Evolutionary conservation across 164 flowering plant species (phyloP), one percentile per base, ranked within the genome.

Genomic region (Kingdonia uniflora): DNA sequence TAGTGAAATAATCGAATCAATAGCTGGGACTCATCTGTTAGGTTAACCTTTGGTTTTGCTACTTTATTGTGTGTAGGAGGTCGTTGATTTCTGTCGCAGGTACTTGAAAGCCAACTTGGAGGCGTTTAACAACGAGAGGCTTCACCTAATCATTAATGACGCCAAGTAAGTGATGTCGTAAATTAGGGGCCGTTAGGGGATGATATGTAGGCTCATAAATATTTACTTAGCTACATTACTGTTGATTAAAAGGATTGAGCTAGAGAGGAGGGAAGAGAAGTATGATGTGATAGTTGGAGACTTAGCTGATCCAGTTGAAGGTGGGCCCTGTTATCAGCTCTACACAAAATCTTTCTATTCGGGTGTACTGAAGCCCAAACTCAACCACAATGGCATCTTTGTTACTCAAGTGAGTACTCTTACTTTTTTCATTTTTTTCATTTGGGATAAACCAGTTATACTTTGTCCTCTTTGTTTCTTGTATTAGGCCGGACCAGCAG

Each of bases 401-500:
- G 88, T 90, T 17, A 90, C 97, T 52, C 97, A 90, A 81, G 97
- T 84, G 16, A 40, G 59, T 25, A 17, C 17, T 42, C 1, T 6
- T 43, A 13, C 6, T 40, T 20, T 41, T 54, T 38, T 45, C 22
- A 1, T 20, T 25, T 7, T 14, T 42, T 45, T 1, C 1, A 37
- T 13, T 12, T 45, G 3, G 1, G 17, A n/a, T 8, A 21, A 29
- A 38, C 5, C 44, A 43, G 17, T 16, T 44, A 5, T 44, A 21
- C 16, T 16, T 44, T 16, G 2, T 11, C 33, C 21, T 2, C 15
- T 29, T 19, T 51, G n/a, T 20, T 38, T 21, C 6, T 3, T 29
- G 35, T 29, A 29, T 39, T 59, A 90, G 97, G 94, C 97, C 48
- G 97, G 95, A 64, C 97, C 95, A 6, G 97, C 95, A 10, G 97